These are phyloP conservation scores for Monascus ruber DNA, from an alignment of 2,329 filamentous ascomycete species.

Conservation along the genomic window DNA sequence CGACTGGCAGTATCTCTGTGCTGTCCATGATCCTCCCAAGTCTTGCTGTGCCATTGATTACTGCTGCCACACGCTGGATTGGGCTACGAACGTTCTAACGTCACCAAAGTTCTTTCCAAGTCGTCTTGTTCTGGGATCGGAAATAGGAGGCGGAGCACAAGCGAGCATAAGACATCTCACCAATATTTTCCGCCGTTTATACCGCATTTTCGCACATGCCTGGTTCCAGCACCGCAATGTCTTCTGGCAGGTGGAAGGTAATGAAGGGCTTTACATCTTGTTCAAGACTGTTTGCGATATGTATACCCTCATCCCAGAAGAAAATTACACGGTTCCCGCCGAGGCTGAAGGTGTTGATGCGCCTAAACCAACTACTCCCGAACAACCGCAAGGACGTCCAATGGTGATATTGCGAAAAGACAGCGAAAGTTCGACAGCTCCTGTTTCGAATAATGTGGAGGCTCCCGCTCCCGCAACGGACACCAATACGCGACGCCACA, in stretches of 20 bases:
- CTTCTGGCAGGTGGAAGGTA: conserved; percentile 85
- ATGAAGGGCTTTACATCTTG: conserved; percentile 87
- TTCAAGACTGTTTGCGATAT: conserved; percentile 96
- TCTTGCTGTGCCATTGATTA: conserved; percentile 98
- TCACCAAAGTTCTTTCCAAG: conserved; percentile 93
- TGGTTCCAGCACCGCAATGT: conserved; percentile 96
- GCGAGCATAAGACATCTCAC: conserved; percentile 57
- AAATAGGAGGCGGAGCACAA: conserved; percentile 30
- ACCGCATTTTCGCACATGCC: conserved; percentile 94
- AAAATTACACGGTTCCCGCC: conserved; percentile 90
- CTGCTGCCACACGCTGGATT: conserved; percentile 96
- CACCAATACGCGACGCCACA: conserved; percentile 71
- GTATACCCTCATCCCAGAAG: conserved; percentile 77
- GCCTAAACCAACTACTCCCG: conserved; percentile 9
- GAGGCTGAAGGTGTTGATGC: conserved; percentile 78
- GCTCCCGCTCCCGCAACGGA: conserved; percentile 42
- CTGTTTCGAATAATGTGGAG: conserved; percentile 18
- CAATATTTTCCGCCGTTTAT: conserved; percentile 88
- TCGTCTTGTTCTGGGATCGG: conserved; percentile 52
- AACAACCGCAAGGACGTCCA: conserved; percentile 17
- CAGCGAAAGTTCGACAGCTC: conserved; percentile 9
- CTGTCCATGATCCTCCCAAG: conserved; percentile 92
- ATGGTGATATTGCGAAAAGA: conserved; percentile 28
- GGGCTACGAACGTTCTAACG: conserved; percentile 89
- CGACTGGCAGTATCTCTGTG: conserved; percentile 98